Conservation (phyloP, 176 grass and related monocot species). For the Eleusine indica region DNA sequence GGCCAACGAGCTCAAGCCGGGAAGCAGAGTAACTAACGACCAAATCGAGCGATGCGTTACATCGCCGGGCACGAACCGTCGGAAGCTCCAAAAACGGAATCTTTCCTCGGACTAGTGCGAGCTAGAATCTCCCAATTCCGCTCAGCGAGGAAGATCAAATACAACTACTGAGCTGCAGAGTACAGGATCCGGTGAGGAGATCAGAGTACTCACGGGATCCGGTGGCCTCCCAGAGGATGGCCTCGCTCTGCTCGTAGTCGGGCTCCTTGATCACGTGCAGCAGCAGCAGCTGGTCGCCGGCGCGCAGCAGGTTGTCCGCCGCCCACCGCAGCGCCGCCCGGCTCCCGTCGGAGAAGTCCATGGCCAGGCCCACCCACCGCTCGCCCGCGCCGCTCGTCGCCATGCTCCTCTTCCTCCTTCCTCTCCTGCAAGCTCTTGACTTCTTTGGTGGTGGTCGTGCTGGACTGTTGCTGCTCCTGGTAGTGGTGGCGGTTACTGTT, state of each 20-base stretch:
- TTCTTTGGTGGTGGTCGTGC: background rate
- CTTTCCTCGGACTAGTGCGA: background rate
- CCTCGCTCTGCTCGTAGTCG: constrained; percentile 68
- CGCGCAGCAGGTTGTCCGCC: constrained; percentile 66
- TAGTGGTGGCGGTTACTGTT: background rate
- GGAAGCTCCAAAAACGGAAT: background rate
- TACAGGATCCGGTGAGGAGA: background rate
- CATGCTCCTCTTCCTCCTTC: background rate
- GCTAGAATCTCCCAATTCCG: background rate
- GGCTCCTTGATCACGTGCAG: constrained; percentile 72
- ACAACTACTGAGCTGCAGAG: background rate
- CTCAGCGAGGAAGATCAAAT: background rate
- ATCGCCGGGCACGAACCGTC: background rate
- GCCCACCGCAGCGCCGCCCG: constrained; percentile 69
- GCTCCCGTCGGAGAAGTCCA: constrained; percentile 80
- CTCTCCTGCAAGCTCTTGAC: background rate
- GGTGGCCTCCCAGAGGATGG: constrained; percentile 78
- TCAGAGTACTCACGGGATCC: constrained; percentile 50
- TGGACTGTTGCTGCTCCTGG: background rate
- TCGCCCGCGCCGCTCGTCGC: constrained; percentile 33
- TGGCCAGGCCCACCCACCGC: constrained; percentile 62
- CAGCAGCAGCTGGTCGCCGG: constrained; percentile 68
- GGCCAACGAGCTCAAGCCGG: background rate
- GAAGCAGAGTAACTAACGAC: background rate
- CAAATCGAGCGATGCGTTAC: background rate